A percentile compares a stretch with the other conserved stretches of the same genome.
Evolutionary conservation across 2,329 filamentous ascomycete species (phyloP).

Genomic region (Colletotrichum euphorbiae): DNA sequence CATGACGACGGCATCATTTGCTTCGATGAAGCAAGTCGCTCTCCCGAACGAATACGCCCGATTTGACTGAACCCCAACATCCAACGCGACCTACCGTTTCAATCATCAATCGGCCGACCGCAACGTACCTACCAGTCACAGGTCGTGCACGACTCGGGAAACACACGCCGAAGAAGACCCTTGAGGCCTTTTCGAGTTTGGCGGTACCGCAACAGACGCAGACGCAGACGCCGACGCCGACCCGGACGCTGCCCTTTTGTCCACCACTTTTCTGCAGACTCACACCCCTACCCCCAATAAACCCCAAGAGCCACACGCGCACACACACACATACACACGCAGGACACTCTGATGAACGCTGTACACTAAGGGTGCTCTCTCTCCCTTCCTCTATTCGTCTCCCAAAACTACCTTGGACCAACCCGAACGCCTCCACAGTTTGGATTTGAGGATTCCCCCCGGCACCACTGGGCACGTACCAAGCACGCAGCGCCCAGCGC

Average conservation of each 20-base stretch:
- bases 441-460: constrained; percentile 32
- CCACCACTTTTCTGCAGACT: neutral
- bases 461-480: constrained; percentile 33
- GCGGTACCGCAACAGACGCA: constrained; percentile 34
- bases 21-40: constrained; percentile 30
- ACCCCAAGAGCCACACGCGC: neutral
- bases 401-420: constrained; percentile 20
- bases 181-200: constrained; percentile 20
- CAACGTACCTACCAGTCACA: constrained; percentile 23
- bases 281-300: constrained; percentile 4
- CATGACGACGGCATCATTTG: neutral
- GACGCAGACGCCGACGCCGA: constrained; percentile 11
- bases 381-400: constrained; percentile 12
- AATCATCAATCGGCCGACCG: constrained; percentile 17
- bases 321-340: constrained; percentile 8
- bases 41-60: neutral
- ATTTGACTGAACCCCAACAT: neutral
- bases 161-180: constrained; percentile 31
- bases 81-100: constrained; percentile 1
- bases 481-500: constrained; percentile 25
- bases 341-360: constrained; percentile 28
- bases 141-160: constrained; percentile 37
- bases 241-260: constrained; percentile 18
- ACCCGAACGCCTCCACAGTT: constrained; percentile 24
- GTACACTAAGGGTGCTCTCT: constrained; percentile 8